Percentiles rank a stretch among this genome's conserved stretches.
Conservation (phyloP, 108 stramenopile species). For the Schizochytrium sp. region DNA sequence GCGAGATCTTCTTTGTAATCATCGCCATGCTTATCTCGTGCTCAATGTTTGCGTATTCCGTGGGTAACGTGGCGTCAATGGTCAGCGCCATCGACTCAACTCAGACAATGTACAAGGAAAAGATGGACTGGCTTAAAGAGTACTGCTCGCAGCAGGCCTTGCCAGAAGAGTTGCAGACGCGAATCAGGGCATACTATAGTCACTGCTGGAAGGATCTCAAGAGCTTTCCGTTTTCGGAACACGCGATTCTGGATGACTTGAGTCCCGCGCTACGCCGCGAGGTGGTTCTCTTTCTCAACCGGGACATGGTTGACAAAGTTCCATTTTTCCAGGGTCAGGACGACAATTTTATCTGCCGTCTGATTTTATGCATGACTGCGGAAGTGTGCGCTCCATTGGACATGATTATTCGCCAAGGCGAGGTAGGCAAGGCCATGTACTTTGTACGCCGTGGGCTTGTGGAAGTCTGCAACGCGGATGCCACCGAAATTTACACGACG, state of each 20-base stretch:
- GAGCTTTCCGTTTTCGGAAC: background rate
- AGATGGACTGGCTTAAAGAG: background rate
- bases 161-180: background rate
- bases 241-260: background rate
- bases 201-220: background rate
- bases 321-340: background rate
- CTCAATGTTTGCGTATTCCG: conserved; percentile 22
- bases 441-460: background rate
- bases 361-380: background rate
- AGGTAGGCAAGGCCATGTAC: conserved; percentile 8
- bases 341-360: background rate
- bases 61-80: background rate
- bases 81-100: background rate
- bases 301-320: background rate
- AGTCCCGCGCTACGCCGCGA: background rate
- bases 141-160: background rate
- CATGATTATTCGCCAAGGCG: background rate
- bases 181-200: background rate
- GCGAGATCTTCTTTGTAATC: conserved; percentile 12
- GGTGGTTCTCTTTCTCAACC: background rate
- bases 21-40: conserved; percentile 15
- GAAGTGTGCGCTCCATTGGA: background rate
- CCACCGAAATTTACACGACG: background rate
- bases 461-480: background rate
- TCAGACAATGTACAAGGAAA: background rate